Percentiles rank a stretch among this genome's conserved stretches.
Evolutionary conservation across 805 yeast genomes (phyloP).

Genomic region (Cyberlindnera maritima): DNA sequence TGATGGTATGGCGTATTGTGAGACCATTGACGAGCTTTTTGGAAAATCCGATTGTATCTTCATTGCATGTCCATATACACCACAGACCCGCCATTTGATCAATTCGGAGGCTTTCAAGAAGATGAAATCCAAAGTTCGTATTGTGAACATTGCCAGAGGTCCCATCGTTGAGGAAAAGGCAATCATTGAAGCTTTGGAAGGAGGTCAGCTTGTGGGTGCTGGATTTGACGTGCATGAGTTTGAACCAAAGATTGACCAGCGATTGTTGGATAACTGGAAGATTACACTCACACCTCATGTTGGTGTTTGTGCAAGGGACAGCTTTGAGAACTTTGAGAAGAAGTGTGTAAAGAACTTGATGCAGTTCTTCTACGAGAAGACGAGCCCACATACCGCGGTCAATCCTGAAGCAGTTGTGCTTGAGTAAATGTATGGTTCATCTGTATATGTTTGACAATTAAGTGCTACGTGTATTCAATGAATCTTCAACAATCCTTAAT

Average conservation of each 20-base stretch:
- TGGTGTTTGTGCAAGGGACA: constrained; percentile 36
- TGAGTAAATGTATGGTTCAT: too few species aligned
- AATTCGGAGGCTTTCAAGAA: constrained; percentile 29
- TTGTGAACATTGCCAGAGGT: constrained; percentile 38
- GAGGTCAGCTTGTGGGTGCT: constrained; percentile 41
- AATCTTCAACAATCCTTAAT: too few species aligned
- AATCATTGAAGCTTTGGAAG: constrained; percentile 37
- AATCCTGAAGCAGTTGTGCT: constrained; percentile 24
- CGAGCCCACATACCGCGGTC: constrained; percentile 31
- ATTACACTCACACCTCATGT: constrained; percentile 37
- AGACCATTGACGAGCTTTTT: constrained; percentile 27
- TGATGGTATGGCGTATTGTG: constrained; percentile 31
- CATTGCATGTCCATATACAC: constrained; percentile 38
- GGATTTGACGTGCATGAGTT: constrained; percentile 43
- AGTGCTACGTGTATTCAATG: too few species aligned
- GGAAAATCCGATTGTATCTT: constrained; percentile 32
- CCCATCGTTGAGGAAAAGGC: constrained; percentile 40
- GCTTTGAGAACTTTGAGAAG: constrained; percentile 37
- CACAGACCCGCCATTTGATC: constrained; percentile 37
- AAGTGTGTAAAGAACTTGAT: constrained; percentile 37
- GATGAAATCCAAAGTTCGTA: constrained; percentile 31
- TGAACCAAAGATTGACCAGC: constrained; percentile 37
- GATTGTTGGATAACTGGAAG: constrained; percentile 33
- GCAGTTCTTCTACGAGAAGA: constrained; percentile 34
- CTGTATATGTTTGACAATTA: too few species aligned